Percentiles rank a stretch among this genome's conserved stretches.
These are phyloP conservation scores for Cystofilobasidium capitatum DNA, from an alignment of 768 basidiomycete genomes.

Conservation along the genomic window DNA sequence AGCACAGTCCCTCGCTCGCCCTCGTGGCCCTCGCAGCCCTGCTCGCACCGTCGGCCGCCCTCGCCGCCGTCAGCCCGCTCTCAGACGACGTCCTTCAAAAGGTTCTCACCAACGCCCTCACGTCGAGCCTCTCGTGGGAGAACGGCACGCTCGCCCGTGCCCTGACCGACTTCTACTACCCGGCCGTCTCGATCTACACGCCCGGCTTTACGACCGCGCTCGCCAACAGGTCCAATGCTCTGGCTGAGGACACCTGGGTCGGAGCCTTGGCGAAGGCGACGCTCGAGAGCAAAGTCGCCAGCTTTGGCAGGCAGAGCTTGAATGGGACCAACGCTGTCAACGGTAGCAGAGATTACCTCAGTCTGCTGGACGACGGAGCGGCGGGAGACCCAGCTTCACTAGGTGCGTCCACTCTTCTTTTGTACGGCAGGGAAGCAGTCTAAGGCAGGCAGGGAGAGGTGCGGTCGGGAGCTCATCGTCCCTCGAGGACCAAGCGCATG, in stretches of 20 bases:
- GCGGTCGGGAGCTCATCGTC: no score
- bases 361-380: constrained; percentile 52
- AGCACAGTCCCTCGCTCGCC: no score
- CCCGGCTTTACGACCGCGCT: constrained; percentile 44
- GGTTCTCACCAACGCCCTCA: constrained; percentile 10
- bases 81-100: constrained; percentile 1
- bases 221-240: constrained; percentile 26
- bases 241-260: constrained; percentile 33
- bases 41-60: not conserved
- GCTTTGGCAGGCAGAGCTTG: not conserved
- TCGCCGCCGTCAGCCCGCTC: not conserved
- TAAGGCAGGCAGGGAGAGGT: no score
- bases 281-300: constrained; percentile 4
- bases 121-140: constrained; percentile 47
- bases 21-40: not conserved
- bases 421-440: no score
- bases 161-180: constrained; percentile 47
- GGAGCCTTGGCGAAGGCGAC: constrained; percentile 34
- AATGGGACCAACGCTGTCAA: constrained; percentile 32
- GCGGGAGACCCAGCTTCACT: constrained; percentile 60
- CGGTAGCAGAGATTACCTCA: constrained; percentile 34
- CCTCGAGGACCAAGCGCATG: not conserved
- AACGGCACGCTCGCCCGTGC: constrained; percentile 46
- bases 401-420: constrained; percentile 20
- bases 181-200: constrained; percentile 46